Percentiles rank a stretch among this genome's conserved stretches.
These are phyloP conservation scores for Ambrosiella beaveri DNA, from an alignment of 2,329 filamentous ascomycete species.

Conservation along the genomic window DNA sequence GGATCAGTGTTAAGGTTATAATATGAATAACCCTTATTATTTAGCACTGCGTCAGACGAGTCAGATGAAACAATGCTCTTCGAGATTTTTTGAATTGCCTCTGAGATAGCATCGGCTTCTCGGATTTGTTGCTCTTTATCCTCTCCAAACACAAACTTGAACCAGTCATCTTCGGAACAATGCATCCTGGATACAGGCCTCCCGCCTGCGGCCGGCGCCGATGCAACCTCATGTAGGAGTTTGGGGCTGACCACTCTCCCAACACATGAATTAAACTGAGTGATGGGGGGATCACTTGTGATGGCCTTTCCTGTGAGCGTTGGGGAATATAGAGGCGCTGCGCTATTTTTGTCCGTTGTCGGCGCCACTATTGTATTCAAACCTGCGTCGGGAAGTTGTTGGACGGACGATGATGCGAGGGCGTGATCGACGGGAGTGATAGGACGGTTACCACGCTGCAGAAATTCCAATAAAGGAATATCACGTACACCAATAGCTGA, in stretches of 20 bases:
- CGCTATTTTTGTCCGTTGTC: too few relatives aligned
- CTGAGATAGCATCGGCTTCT: neutral
- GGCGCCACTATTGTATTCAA: neutral
- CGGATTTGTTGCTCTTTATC: neutral
- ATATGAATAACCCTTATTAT: too few relatives aligned
- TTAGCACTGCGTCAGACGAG: neutral
- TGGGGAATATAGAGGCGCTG: neutral
- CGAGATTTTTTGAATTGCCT: conserved; percentile 3
- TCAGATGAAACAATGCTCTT: neutral
- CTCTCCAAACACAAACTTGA: conserved; percentile 9
- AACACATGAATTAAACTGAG: neutral
- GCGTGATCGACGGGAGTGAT: too few relatives aligned
- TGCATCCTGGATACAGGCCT: neutral
- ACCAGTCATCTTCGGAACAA: conserved; percentile 9
- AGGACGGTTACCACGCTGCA: too few relatives aligned
- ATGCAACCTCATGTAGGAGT: neutral
- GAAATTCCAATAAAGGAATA: too few relatives aligned
- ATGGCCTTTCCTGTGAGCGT: neutral
- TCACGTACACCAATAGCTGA: too few relatives aligned
- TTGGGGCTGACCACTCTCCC: neutral
- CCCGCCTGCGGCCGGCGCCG: neutral
- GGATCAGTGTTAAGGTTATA: too few relatives aligned
- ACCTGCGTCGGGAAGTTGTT: neutral
- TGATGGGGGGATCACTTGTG: neutral
- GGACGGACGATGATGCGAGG: neutral